Base-by-base conservation (phyloP, 2,329 filamentous ascomycete genomes). In the Ophiostoma montium region DNA sequence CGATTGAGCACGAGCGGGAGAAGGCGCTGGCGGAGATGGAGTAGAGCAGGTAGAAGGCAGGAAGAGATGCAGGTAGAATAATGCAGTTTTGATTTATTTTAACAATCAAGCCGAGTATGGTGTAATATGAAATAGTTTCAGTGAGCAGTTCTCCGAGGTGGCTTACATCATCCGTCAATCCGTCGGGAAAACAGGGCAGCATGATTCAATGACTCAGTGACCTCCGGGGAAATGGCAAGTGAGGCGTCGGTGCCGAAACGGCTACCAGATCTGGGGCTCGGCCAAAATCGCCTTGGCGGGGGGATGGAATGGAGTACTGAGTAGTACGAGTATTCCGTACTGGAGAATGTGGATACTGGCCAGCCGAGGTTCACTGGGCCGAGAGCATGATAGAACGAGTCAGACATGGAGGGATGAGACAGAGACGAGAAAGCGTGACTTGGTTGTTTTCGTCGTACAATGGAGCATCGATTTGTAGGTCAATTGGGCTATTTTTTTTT, bases 1-100 rank as follows among this genome's bases (percentile, higher is more conserved):
- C 85, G 0, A 64, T 78, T 47, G 71, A 75, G 57, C 64, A 70
- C 54, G 72, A 71, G 55, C 67, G 73, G 53, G 70, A 74, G 58
- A 75, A 72, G 60, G 64, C 72, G 11, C 62, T 78, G 48, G 70
- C 71, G 3, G 65, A 67, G 50, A 61, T 75, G 57, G 58, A 55
- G 43, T 54, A 44, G 30, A 19, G 21, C n/a, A 15, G 36, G 23
- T 19, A 23, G 23, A 15, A 50, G 35, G 6, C 35, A 12, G 18
- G 16, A 19, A 9, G 10, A 16, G 33, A 23, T 45, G 16, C 23
- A 27, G 23, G 23, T 27, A 27, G 23, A 27, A 8, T 4, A 27
- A 27, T 27, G 8, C 23, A 27, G 23, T 27, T 3, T 9, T 9
- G 16, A 32, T 5, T 27, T 27, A n/a, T n/a, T n/a, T n/a, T n/a